These are phyloP conservation scores for Sergeia podlipaevii DNA, from an alignment of 208 protist genomes.

Conservation along the genomic window DNA sequence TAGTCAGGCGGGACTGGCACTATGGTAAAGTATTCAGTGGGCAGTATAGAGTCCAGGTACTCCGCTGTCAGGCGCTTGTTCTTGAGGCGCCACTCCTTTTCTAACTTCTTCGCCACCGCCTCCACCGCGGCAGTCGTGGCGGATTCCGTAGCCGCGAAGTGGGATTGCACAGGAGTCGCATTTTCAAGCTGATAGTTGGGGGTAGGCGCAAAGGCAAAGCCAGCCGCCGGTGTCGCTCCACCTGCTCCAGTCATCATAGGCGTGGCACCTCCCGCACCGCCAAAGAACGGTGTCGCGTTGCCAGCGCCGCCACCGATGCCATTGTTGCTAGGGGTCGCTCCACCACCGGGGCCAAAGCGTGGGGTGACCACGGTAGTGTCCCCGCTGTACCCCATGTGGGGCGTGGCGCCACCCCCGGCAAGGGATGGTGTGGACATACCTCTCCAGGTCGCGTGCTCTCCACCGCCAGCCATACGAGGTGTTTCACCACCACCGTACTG, in stretches of 20 bases:
- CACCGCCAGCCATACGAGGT: constrained; percentile 31
- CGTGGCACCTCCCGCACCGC: constrained; percentile 33
- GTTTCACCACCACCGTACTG: constrained; percentile 63
- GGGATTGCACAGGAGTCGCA: constrained; percentile 77
- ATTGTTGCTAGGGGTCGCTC: constrained; percentile 14
- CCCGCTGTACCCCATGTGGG: constrained; percentile 34
- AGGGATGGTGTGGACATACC: constrained; percentile 70
- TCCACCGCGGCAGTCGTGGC: constrained; percentile 72
- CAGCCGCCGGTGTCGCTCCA: constrained; percentile 30
- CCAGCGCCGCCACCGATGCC: constrained; percentile 9
- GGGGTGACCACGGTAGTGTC: constrained; percentile 67
- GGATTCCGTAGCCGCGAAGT: constrained; percentile 61
- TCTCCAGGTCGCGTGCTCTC: constrained; percentile 58
- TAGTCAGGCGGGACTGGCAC: constrained; percentile 75
- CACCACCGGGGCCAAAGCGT: constrained; percentile 18
- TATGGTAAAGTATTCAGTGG: constrained; percentile 69
- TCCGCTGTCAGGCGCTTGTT: constrained; percentile 84
- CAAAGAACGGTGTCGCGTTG: constrained; percentile 46
- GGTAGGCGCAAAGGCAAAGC: constrained; percentile 53
- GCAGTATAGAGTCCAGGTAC: constrained; percentile 68
- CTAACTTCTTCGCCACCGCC: constrained; percentile 63
- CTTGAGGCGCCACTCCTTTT: constrained; percentile 79
- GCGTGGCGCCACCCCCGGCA: too few species aligned
- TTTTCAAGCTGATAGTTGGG: constrained; percentile 89
- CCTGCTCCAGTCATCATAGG: constrained; percentile 8